phyloP scores from a whole-genome alignment of 306 rosid species.

The Arachis hypogaea region DNA sequence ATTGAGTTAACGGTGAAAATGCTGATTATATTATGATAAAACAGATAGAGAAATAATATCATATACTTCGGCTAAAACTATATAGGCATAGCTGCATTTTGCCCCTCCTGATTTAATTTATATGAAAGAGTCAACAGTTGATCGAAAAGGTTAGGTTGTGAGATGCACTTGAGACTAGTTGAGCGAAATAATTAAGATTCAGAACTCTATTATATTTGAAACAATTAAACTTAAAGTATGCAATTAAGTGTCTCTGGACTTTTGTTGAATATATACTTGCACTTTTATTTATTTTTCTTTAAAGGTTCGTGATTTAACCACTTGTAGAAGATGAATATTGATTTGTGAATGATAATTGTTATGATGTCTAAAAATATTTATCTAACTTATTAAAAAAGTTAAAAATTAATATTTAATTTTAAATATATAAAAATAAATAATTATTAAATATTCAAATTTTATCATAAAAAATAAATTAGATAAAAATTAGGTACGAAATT shows the following conservation, averaged over 20 bases:
- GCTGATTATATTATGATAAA: too few relatives aligned
- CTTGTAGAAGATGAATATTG: slow-evolving; percentile 25
- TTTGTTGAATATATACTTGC: background rate
- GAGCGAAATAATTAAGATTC: background rate
- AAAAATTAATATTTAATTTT: too few relatives aligned
- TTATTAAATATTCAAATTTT: too few relatives aligned
- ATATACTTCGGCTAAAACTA: background rate
- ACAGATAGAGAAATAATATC: background rate
- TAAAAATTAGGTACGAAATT: too few relatives aligned
- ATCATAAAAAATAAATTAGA: too few relatives aligned
- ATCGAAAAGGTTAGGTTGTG: slow-evolving; percentile 9
- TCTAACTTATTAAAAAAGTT: too few relatives aligned
- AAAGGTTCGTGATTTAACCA: background rate
- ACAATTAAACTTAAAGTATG: background rate
- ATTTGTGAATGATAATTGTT: too few relatives aligned
- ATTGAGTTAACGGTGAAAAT: too few relatives aligned
- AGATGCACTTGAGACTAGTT: slow-evolving; percentile 4
- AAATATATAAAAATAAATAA: too few relatives aligned
- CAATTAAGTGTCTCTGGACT: background rate
- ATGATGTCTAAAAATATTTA: too few relatives aligned
- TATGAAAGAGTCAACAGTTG: slow-evolving; percentile 12
- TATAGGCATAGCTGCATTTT: background rate
- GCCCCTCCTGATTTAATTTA: background rate
- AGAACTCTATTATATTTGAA: background rate
- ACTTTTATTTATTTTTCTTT: background rate